Evolutionary conservation across 371 early-diverging fungal species (phyloP), one percentile per base, ranked within the genome.

Genomic region (Phascolomyces articulosus): DNA sequence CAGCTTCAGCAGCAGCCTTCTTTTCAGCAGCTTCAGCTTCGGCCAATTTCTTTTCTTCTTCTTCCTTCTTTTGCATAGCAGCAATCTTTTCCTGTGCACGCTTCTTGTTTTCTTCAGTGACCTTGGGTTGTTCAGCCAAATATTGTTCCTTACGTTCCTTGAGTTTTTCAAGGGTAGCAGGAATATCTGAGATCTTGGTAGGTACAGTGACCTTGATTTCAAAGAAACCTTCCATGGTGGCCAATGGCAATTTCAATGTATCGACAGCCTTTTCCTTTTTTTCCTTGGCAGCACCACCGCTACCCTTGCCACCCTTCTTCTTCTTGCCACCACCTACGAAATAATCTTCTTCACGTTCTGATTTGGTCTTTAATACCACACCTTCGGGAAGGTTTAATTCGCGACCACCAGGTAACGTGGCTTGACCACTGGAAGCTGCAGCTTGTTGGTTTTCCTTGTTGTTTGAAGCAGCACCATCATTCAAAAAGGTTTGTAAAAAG

Each of bases 151-250:
- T 91, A 76, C 90, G 90, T 53, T 83, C 91, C 66, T 84, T 80
- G 51, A 96, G 78, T 60, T 87, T 86, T 40, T 85, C 87, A 66
- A 96, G 79, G 20, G 95, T 84, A 31, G 78, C 75, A 15, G 86
- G 82, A 16, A 94, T 84, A 59, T 93, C 94, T 40, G 88, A 83
- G 48, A 82, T 68, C 51, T 85, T 85, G 58, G 87, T 87, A 26
- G 98, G 98, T 21, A 93, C 84, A 40, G 83, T 85, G 48, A 97
- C 87, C 80, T 94, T 90, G 63, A 97, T 82, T 62, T 88, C 86
- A 58, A 82, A 78, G 73, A 98, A 90, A 56, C 90, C 86, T 76
- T 94, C 93, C 71, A 96, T 86, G 53, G 93, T 87, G 7, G 85
- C 83, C 48, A 96, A 78, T 55, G 95, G 93, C 29, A 96, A 79